Base-by-base conservation (phyloP, 2,329 filamentous ascomycete species). In the Aureobasidium lini region DNA sequence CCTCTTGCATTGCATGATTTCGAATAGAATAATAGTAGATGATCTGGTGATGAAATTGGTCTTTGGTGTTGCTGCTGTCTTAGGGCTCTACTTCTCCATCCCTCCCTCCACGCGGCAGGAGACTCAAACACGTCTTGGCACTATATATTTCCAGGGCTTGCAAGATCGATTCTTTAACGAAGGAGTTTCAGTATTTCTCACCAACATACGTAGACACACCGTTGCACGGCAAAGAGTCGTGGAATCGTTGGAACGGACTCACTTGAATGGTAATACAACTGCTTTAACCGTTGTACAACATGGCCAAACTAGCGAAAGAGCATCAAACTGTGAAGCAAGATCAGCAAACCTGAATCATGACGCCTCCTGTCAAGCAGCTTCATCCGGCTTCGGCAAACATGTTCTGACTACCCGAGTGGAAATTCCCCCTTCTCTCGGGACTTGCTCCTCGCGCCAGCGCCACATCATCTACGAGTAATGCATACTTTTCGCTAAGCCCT, bases 271-370 rank as follows among this genome's bases (percentile, higher is more conserved):
- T 8, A 43, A 18, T 16, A 34, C 37, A 54, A 54, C 23, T 32
- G 28, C 28, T 42, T 15, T n/a, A 4, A 36, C 48, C 36, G 48
- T 52, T 52, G 23, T 52, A 40, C 48, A 40, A 36, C 48, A 39
- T 40, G 34, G 34, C 29, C 34, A 39, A 39, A 31, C 36, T 52
- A 52, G 11, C 36, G 36, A 31, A 40, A 40, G 18, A 52, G 32
- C 48, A 40, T 52, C 48, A 52, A 52, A 31, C 48, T 52, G 48
- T 16, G 31, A 52, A 52, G 48, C 23, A 39, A 29, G 48, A 52
- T 52, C 48, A 39, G 48, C 48, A 52, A 54, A 46, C 40, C 23
- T 56, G 52, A 56, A 36, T 56, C 52, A 44, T 44, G 52, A 36
- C 44, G 40, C 39, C 40, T 56, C 40, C 52, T 56, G 52, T 46